Evolutionary conservation across 2,329 filamentous ascomycete species (phyloP), one percentile per base, ranked within the genome.

Genomic region (Raffaelea deltoideospora): DNA sequence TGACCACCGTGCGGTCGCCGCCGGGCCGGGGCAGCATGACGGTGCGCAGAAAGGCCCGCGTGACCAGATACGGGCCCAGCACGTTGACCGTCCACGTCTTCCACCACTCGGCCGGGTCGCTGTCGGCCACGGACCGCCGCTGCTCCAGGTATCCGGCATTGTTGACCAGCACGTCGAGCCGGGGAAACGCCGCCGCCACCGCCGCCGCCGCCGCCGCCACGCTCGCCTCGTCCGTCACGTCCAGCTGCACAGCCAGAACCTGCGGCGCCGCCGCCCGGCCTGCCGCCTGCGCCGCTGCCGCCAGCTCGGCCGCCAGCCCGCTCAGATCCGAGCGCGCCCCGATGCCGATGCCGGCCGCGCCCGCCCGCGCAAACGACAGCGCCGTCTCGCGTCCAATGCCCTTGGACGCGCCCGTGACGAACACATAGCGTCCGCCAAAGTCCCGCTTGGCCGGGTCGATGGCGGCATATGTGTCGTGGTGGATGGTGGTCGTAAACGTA

Each of bases 41-140:
- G 0, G 66, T n/a, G n/a, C n/a, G 64, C n/a, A 74, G 50, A 43
- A 73, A 70, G 1, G 59, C 55, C 14, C 55, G 52, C 1, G 60
- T 57, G 20, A 60, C 47, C 11, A 67, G 53, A 31, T 66, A 65
- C 0, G 57, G 50, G 0, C 68, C 67, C 33, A 59, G 63, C 21
- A 71, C 47, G 40, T 72, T 72, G 37, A 69, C 59, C 27, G 67
- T 61, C 48, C 58, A 65, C 22, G 58, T 56, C 18, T 45, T 47
- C 58, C 60, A 65, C 54, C 64, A 70, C n/a, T 59, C 58, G 2
- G 52, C 48, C 5, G 56, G 50, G 19, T 60, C 50, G 3, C 53
- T 47, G n/a, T 64, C 58, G 15, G 47, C 48, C 14, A 63, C 49
- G n/a, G 47, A 47, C 1, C 3, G 7, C 31, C 51, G 55, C 14